phyloP scores from a whole-genome alignment of 495 filamentous ascomycete genomes.

The Corynascus novoguineensis region DNA sequence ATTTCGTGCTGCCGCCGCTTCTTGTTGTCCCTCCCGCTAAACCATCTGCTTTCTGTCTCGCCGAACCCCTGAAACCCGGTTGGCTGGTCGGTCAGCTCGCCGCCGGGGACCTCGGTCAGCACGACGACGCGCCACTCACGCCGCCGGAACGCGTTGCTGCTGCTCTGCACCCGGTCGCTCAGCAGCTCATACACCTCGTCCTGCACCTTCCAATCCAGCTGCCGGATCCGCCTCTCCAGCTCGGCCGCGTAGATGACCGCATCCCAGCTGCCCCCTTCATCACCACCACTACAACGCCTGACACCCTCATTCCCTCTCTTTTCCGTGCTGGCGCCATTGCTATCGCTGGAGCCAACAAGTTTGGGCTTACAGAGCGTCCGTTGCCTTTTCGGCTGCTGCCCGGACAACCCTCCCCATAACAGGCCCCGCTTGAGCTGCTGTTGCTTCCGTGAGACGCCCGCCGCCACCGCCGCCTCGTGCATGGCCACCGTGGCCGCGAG shows the following conservation, averaged over 20 bases:
- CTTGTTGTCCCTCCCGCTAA: not conserved
- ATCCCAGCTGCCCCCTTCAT: not conserved
- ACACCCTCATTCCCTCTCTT: not conserved
- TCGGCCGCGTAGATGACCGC: constrained; percentile 2
- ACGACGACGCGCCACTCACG: constrained; percentile 21
- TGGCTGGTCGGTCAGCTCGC: constrained; percentile 16
- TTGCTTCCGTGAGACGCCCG: not conserved
- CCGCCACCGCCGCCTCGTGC: constrained; percentile 3
- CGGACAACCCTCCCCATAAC: no score
- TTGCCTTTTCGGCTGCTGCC: no score
- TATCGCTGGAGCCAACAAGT: not conserved
- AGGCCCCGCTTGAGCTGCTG: no score
- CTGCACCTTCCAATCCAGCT: constrained; percentile 22
- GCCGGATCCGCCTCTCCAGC: constrained; percentile 12
- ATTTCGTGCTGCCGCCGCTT: not conserved
- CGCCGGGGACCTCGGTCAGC: constrained; percentile 10
- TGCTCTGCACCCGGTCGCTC: constrained; percentile 19
- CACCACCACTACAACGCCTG: not conserved
- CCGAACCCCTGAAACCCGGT: not conserved
- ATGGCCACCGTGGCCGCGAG: constrained; percentile 2
- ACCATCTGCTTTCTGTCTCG: not conserved
- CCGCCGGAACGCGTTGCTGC: constrained; percentile 17
- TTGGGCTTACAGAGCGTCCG: not conserved
- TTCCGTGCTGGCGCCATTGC: not conserved
- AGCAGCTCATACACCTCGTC: constrained; percentile 23